Base-by-base conservation (phyloP, 768 basidiomycete species). In the Lyophyllum decastes region DNA sequence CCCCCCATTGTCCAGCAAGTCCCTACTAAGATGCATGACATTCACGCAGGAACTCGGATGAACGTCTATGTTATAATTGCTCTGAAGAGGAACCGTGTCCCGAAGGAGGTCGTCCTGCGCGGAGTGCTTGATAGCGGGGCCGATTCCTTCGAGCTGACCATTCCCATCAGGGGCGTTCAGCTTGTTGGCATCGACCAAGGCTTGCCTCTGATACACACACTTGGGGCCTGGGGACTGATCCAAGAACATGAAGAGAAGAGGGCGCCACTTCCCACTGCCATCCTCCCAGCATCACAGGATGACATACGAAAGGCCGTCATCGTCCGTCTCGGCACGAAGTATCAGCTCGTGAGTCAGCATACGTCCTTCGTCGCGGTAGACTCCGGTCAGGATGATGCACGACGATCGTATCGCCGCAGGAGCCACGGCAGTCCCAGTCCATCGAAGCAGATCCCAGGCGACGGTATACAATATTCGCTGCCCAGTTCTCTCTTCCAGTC, bases 301-400 rank as follows among this genome's bases (percentile, higher is more conserved):
- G 72, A 76, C 22, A 64, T 76, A 26, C 72, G 72, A 24, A 78
- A 73, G 65, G 78, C 78, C 2, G 73, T 75, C 2, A 82, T 86
- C 27, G 65, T 85, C 11, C 73, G 76, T 35, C 73, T 87, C 1
- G 85, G 83, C 6, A 68, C 76, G 57, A 68, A 67, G 27, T 86
- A 86, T 59, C 78, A 80, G 55, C 74, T 88, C 43, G 78, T 74
- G 1, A 86, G 80, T 65, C 63, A 64, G 40, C 67, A 79, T 57
- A 88, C 86, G 0, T 83, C 83, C 1, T 88, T 87, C 61, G 71
- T 88, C 44, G 85, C 82, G 0, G 71, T 83, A 1, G 80, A 83
- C 54, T 64, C 58, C 35, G 73, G 70, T n/a, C 63, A 53, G 2
- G 72, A 69, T 49, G 53, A 63, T 40, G 30, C n/a, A 38, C 48